phyloP scores from a whole-genome alignment of 768 basidiomycete genomes.

The Russula earlei region DNA sequence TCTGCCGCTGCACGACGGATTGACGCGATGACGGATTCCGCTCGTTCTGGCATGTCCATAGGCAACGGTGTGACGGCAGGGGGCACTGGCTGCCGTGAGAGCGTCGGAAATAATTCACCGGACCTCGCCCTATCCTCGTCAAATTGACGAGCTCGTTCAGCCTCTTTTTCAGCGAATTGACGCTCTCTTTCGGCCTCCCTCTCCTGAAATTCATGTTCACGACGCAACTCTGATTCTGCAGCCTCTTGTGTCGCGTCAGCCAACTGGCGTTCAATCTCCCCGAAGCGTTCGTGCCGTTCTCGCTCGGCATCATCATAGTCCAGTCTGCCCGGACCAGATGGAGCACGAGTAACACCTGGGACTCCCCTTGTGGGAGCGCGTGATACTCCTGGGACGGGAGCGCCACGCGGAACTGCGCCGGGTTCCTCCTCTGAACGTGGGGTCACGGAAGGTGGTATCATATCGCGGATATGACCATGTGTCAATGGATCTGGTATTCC shows the following conservation, averaged over 20 bases:
- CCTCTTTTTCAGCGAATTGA: constrained; percentile 48
- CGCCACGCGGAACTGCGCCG: not conserved
- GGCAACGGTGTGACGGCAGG: not conserved
- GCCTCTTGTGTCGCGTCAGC: constrained; percentile 39
- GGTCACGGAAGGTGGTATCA: constrained; percentile 1
- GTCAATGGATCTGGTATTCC: constrained; percentile 10
- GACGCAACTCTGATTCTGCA: constrained; percentile 49
- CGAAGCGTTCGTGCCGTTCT: constrained; percentile 43
- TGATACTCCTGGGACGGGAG: not conserved
- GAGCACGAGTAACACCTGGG: not conserved
- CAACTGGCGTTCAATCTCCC: constrained; percentile 44
- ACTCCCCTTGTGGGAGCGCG: constrained; percentile 1
- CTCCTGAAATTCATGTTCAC: constrained; percentile 54
- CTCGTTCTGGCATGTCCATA: constrained; percentile 20
- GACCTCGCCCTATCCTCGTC: constrained; percentile 48
- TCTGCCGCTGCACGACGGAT: constrained; percentile 39
- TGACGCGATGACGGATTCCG: constrained; percentile 29
- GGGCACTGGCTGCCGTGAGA: constrained; percentile 17
- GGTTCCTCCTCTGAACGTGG: not conserved
- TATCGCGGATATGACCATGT: not conserved
- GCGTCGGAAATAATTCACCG: constrained; percentile 32
- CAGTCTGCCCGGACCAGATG: constrained; percentile 25
- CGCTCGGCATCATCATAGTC: constrained; percentile 37
- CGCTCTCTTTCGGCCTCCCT: constrained; percentile 58
- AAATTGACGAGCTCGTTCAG: constrained; percentile 53